Base-by-base conservation (phyloP, 164 flowering plant species). In the Nymphaea thermarum region DNA sequence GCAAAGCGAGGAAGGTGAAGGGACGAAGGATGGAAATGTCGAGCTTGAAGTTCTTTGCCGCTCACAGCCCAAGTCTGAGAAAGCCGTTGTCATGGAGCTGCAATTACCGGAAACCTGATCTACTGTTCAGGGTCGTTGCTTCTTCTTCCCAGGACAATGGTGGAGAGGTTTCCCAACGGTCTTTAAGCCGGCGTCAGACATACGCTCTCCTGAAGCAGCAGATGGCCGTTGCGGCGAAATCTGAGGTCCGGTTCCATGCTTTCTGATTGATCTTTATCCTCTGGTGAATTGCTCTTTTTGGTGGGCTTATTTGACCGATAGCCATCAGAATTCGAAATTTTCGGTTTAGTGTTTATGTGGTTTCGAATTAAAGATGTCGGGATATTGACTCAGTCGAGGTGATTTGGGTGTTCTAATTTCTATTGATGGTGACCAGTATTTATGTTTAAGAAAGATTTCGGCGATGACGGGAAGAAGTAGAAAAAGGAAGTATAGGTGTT, bases 171-270 rank as follows among this genome's bases (percentile, higher is more conserved):
- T 77, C 75, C 44, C 72, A 75, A 25, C 80, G 91, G 71, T 79
- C 75, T 55, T 68, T 84, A 42, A 76, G 90, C n/a, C 81, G 93
- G 67, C 87, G 82, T 72, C 90, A 86, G 71, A 83, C 88, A 2
- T 93, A 89, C 64, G 96, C 95, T 44, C 67, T 87, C 66, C 65
- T 89, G 81, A 93, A 89, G 79, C 96, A 93, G 76, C 85, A 88
- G 71, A 80, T 90, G 96, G 91, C 87, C 75, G 86, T 89, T 25
- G 98, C 97, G 12, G 92, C 96, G 1, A 86, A 87, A 79, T 80
- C 90, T 4, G 98, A 90, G 96, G 98, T 90, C 59, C n/a, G 8
- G 15, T 51, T 51, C 57, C 57, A 51, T 5, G 36, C 3, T 10
- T 51, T 51, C 14, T 51, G 12, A 8, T 51, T 10, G 14, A 51